These are phyloP conservation scores for Gleditsia sinensis DNA, from an alignment of 306 rosid species.

Conservation along the genomic window DNA sequence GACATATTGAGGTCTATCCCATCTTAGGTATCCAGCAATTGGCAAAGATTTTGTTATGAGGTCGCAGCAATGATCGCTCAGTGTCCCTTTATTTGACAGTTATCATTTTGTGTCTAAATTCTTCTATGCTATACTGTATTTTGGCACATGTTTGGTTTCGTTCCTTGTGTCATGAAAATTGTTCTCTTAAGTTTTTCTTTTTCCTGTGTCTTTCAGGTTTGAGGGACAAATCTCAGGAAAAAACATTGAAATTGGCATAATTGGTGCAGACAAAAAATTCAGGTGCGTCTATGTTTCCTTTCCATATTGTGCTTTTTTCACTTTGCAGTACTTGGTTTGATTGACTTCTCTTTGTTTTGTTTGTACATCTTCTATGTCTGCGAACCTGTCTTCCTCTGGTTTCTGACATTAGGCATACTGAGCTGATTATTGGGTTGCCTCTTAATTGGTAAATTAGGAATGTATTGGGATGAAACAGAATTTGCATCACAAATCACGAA, in stretches of 20 bases:
- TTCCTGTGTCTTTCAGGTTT: slow-evolving; percentile 48
- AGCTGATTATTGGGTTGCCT: slow-evolving; percentile 13
- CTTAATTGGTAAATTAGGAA: not conserved
- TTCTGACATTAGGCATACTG: not conserved
- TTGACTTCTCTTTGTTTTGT: not conserved
- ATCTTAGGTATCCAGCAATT: slow-evolving; percentile 12
- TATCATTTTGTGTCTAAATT: not conserved
- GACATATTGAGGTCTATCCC: not conserved
- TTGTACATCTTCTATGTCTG: not conserved
- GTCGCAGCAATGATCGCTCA: not conserved
- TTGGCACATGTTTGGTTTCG: not conserved
- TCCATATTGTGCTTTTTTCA: not conserved
- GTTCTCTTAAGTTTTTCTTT: slow-evolving; percentile 13
- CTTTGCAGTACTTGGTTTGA: not conserved
- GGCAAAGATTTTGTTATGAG: too few species aligned
- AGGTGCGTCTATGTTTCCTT: slow-evolving; percentile 51
- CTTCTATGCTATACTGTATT: not conserved
- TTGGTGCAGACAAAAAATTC: slow-evolving; percentile 81
- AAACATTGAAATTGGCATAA: slow-evolving; percentile 96
- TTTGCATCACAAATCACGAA: not conserved
- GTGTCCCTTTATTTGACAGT: not conserved
- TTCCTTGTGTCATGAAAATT: slow-evolving; percentile 8
- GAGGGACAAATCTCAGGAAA: slow-evolving; percentile 96
- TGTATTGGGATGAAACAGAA: not conserved
- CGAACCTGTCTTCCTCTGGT: not conserved